Conservation (phyloP, 331 rosid species). For the Malus hybrid region DNA sequence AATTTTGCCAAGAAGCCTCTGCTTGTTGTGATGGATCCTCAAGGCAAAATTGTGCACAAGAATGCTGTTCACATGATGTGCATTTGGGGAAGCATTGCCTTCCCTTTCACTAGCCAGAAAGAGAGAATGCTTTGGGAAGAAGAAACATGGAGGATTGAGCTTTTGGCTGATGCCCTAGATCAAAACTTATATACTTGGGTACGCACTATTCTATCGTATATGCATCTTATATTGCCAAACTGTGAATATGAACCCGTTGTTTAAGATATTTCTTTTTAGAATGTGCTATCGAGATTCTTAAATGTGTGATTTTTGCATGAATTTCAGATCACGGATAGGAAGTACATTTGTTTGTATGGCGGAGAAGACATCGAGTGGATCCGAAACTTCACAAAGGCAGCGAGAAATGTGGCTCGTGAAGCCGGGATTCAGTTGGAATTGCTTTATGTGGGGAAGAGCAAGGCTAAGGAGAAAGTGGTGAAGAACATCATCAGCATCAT, state of each 20-base stretch:
- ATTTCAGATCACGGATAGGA: not conserved
- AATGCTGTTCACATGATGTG: slow-evolving; percentile 34
- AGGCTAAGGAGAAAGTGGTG: not conserved
- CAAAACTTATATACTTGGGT: slow-evolving; percentile 1
- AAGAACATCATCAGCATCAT: not conserved
- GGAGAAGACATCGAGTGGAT: slow-evolving; percentile 11
- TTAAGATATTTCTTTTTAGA: not conserved
- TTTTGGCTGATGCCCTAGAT: slow-evolving; percentile 13
- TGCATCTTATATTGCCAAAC: not conserved
- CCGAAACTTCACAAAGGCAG: not conserved
- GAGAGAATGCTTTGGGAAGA: slow-evolving; percentile 26
- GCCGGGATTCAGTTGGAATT: not conserved
- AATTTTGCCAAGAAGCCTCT: slow-evolving; percentile 25
- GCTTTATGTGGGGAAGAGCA: not conserved
- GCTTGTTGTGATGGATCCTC: slow-evolving; percentile 27
- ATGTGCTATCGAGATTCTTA: not conserved
- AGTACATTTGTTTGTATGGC: slow-evolving; percentile 7
- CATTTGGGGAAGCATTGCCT: slow-evolving; percentile 28
- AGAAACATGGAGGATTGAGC: slow-evolving; percentile 18
- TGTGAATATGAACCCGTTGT: not conserved
- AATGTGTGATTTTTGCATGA: not conserved
- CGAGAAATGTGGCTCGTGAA: not conserved
- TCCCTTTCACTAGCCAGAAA: slow-evolving; percentile 15
- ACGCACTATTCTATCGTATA: not conserved
- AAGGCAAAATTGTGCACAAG: slow-evolving; percentile 9